Base-by-base conservation (phyloP, 2,329 filamentous ascomycete species). In the Graphiopsis chlorocephala region DNA sequence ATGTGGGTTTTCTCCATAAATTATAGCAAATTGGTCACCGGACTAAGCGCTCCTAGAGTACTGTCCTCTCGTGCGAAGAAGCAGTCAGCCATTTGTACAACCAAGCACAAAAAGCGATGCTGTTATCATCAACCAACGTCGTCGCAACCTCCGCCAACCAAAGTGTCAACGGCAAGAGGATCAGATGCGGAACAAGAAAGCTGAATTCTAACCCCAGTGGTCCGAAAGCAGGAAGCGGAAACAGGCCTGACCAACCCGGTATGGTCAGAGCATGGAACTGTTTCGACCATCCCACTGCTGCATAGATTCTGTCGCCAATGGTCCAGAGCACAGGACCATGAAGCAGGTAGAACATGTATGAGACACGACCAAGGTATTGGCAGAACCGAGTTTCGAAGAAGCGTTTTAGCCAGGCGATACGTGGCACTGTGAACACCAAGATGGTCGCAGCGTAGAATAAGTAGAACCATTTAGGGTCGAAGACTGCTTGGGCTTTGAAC, bases 251-350 rank as follows among this genome's bases (percentile, higher is more conserved):
- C 86, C 88, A 90, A 4, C 79, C 74, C 0, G 83, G 81, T 31
- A 89, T 81, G 38, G 81, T 77, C n/a, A 81, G 72, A 29, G 79
- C 72, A 67, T 88, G 82, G 15, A 78, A 76, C 1, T 80, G 76
- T 53, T 82, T 81, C 3, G 76, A 71, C 78, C 84, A 88, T 11
- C 89, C 88, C 0, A 82, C 81, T 8, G 85, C 85, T 5, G 84
- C 81, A 74, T 90, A 90, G 1, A 91, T 26, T 45, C 88, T 79
- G 72, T 91, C 86, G 3, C 86, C 88, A 1, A 89, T 61, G 0
- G 80, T 81, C 79, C 80, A 84, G 0, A 90, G 76, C 1, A 90
- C 74, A 0, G 87, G 87, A 0, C 87, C 87, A 68, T 90, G 88
- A 12, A 89, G 81, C 10, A 90, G 78, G 74, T 90, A 90, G 11